phyloP scores from a whole-genome alignment of 495 filamentous ascomycete species.

The Letharia columbiana region DNA sequence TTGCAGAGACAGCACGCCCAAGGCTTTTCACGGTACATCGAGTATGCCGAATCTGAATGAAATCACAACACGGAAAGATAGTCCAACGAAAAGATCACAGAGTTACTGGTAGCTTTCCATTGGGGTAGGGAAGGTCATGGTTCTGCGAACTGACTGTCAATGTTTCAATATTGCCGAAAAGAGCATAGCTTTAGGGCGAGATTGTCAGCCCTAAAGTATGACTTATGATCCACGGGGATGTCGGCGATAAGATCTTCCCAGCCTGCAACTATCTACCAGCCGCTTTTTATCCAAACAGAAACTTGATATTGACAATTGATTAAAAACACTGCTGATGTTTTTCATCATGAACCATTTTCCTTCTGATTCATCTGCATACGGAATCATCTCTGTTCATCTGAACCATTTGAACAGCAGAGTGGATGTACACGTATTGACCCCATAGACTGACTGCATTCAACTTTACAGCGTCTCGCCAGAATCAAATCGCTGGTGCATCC shows the following conservation, averaged over 20 bases:
- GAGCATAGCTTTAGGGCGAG: neutral
- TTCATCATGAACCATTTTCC: constrained; percentile 4
- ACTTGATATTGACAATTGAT: neutral
- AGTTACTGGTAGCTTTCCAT: neutral
- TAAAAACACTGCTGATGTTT: neutral
- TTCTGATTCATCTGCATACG: neutral
- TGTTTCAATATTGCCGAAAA: neutral
- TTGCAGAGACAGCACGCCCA: neutral
- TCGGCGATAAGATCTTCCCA: neutral
- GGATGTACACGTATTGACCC: neutral
- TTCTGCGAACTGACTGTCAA: neutral
- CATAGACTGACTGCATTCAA: neutral
- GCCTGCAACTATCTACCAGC: neutral
- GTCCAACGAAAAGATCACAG: no score
- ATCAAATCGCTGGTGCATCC: neutral
- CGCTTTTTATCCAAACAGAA: neutral
- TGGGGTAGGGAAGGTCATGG: neutral
- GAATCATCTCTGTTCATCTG: neutral
- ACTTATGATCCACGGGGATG: neutral
- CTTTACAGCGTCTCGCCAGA: neutral
- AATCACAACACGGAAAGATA: no score
- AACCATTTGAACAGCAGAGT: neutral
- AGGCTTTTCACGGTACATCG: neutral
- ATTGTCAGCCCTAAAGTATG: neutral
- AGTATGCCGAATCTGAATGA: no score